These are phyloP conservation scores for Penicillium subrubescens DNA, from an alignment of 495 filamentous ascomycete genomes.

Conservation along the genomic window DNA sequence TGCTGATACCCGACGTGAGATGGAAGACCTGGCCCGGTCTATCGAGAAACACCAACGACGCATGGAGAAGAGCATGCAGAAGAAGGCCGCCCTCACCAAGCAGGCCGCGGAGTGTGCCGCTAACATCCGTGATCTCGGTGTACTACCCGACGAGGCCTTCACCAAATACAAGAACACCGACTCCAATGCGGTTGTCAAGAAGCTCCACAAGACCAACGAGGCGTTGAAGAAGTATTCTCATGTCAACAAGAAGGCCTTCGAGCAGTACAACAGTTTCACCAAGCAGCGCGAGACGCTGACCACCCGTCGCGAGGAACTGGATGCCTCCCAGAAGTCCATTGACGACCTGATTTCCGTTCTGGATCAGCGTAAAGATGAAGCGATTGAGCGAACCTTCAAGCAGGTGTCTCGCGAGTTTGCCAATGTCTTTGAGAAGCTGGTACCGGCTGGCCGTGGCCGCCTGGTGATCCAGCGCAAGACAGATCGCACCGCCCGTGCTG, in stretches of 20 bases:
- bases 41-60: conserved; percentile 89
- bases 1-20: conserved; percentile 63
- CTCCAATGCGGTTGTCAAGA: conserved; percentile 77
- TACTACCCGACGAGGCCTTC: conserved; percentile 92
- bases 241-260: conserved; percentile 99
- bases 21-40: conserved; percentile 74
- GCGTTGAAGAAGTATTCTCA: conserved; percentile 93
- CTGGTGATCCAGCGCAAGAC: conserved; percentile 91
- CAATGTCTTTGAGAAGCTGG: conserved; percentile 89
- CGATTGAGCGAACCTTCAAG: conserved; percentile 96
- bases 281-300: conserved; percentile 82
- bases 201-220: conserved; percentile 90
- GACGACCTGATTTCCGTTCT: conserved; percentile 85
- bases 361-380: conserved; percentile 90
- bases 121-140: conserved; percentile 90
- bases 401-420: conserved; percentile 93
- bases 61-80: conserved; percentile 89
- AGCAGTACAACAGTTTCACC: conserved; percentile 98
- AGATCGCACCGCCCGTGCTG: conserved; percentile 63
- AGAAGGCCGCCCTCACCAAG: conserved; percentile 74
- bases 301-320: conserved; percentile 80
- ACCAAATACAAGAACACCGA: conserved; percentile 83
- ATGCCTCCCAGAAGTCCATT: conserved; percentile 79
- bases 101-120: conserved; percentile 77
- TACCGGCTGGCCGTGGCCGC: conserved; percentile 88